Conservation (phyloP, 2,329 filamentous ascomycete species). For the Sporothrix inflata region DNA sequence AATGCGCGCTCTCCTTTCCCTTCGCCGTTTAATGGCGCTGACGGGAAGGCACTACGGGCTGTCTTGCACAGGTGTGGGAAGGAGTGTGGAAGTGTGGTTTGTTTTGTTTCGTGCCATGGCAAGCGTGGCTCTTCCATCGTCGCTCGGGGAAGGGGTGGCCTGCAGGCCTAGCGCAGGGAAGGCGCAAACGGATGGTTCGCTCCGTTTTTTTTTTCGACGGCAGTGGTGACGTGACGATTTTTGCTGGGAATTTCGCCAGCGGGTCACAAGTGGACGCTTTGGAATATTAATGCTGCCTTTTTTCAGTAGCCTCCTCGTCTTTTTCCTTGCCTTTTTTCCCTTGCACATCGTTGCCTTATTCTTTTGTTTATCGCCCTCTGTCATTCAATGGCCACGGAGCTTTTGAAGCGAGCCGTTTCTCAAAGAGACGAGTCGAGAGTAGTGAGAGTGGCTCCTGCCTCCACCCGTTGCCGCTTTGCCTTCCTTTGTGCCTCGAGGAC, state of each 20-base stretch:
- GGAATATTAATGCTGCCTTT: constrained; percentile 11
- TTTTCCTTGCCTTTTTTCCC: background rate
- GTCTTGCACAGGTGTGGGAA: background rate
- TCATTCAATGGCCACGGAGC: background rate
- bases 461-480: background rate
- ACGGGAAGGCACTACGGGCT: constrained; percentile 3
- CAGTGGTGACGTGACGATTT: constrained; percentile 10
- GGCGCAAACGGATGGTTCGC: constrained; percentile 16
- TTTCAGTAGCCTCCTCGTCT: background rate
- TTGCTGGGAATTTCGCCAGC: background rate
- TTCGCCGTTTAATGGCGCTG: constrained; percentile 1
- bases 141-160: constrained; percentile 21
- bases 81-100: background rate
- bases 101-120: constrained; percentile 14
- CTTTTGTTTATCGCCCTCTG: background rate
- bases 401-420: background rate
- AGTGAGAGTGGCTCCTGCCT: background rate
- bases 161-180: constrained; percentile 10
- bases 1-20: background rate
- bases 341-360: constrained; percentile 2
- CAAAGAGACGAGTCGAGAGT: background rate
- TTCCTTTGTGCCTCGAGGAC: background rate
- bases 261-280: background rate
- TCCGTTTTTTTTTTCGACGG: constrained; percentile 17
- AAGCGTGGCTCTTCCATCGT: constrained; percentile 3